These are phyloP conservation scores for Zymoseptoria brevis DNA, from an alignment of 2,329 filamentous ascomycete genomes.

Conservation along the genomic window DNA sequence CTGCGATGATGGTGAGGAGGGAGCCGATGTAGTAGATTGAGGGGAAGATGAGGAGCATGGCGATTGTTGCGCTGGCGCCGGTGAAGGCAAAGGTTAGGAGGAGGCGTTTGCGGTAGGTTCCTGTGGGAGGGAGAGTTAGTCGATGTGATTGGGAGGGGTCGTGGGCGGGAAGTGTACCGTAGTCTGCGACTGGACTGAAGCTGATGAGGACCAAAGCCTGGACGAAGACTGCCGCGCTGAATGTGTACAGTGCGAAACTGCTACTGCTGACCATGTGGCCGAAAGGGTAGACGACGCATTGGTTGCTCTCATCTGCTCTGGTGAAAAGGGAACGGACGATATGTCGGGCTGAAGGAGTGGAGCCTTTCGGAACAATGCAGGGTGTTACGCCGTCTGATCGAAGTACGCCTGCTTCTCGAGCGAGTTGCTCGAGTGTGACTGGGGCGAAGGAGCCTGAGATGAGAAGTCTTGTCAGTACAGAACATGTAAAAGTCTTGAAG, in stretches of 20 bases:
- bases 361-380: slow-evolving; percentile 40
- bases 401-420: slow-evolving; percentile 79
- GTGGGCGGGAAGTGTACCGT: slow-evolving; percentile 54
- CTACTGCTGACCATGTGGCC: slow-evolving; percentile 80
- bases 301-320: slow-evolving; percentile 36
- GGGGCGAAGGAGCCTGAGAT: slow-evolving; percentile 76
- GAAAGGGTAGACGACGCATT: slow-evolving; percentile 72
- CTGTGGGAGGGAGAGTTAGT: slow-evolving; percentile 17
- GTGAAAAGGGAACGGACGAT: slow-evolving; percentile 20
- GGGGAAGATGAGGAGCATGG: slow-evolving; percentile 69
- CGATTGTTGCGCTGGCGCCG: slow-evolving; percentile 69
- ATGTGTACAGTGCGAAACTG: slow-evolving; percentile 93
- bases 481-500: background rate
- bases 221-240: slow-evolving; percentile 76
- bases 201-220: slow-evolving; percentile 85
- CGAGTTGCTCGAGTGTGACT: slow-evolving; percentile 81
- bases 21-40: slow-evolving; percentile 71
- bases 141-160: background rate
- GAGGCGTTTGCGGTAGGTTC: slow-evolving; percentile 70
- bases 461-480: background rate
- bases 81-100: slow-evolving; percentile 71
- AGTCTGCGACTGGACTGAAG: slow-evolving; percentile 87
- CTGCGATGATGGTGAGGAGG: slow-evolving; percentile 73
- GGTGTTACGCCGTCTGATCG: slow-evolving; percentile 65
- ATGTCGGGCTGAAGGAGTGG: background rate